These are phyloP conservation scores for Nemania sp. DNA, from an alignment of 2,329 filamentous ascomycete genomes.

Conservation along the genomic window DNA sequence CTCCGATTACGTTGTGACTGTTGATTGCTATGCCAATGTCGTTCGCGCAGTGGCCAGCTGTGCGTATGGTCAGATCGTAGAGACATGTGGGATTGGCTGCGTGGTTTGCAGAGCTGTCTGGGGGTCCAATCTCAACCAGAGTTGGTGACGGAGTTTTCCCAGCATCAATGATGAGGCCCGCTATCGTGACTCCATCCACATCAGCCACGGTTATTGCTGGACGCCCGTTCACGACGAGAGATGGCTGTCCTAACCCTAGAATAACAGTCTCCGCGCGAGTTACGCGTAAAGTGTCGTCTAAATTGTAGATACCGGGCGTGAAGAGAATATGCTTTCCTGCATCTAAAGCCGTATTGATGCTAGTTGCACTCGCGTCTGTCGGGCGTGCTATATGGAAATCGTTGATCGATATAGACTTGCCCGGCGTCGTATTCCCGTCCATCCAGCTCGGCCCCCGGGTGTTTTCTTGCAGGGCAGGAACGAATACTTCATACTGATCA, in stretches of 20 bases:
- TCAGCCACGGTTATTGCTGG: constrained; percentile 36
- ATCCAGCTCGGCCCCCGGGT: constrained; percentile 38
- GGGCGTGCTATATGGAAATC: constrained; percentile 37
- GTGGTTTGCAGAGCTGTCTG: constrained; percentile 31
- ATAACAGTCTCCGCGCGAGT: constrained; percentile 35
- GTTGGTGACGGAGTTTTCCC: constrained; percentile 32
- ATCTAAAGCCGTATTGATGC: constrained; percentile 37
- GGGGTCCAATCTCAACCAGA: constrained; percentile 38
- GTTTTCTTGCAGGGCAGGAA: constrained; percentile 36
- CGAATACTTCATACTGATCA: constrained; percentile 37
- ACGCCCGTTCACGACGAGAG: constrained; percentile 33
- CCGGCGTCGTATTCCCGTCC: constrained; percentile 30
- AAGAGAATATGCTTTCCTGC: constrained; percentile 38
- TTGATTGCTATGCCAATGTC: constrained; percentile 38
- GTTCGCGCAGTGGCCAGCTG: constrained; percentile 35
- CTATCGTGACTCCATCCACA: constrained; percentile 39
- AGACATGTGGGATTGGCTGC: constrained; percentile 38
- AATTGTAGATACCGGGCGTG: constrained; percentile 39
- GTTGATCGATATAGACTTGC: constrained; percentile 36
- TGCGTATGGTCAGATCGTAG: constrained; percentile 41
- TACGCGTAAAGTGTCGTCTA: constrained; percentile 35
- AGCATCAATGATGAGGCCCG: constrained; percentile 40
- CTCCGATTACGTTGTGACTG: constrained; percentile 38
- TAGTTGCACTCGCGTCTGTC: constrained; percentile 27
- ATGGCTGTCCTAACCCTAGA: constrained; percentile 39